A percentile compares a stretch with the other conserved stretches of the same genome.
Evolutionary conservation across 2,329 filamentous ascomycete species (phyloP).

Genomic region (Elsinoe fawcettii): DNA sequence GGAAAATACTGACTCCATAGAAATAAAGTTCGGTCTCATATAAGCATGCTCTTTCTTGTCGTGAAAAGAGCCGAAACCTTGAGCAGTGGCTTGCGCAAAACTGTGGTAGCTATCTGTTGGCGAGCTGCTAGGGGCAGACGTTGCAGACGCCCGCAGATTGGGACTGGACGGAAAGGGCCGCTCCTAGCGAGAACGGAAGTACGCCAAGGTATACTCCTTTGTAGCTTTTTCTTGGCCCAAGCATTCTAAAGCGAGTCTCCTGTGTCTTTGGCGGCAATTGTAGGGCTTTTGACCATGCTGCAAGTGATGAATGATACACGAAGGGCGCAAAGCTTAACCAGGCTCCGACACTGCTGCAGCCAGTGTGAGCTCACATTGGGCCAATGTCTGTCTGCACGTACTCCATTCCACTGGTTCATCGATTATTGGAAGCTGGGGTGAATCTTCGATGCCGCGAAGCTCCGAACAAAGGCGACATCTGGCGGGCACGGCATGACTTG

Average conservation of each 20-base stretch:
- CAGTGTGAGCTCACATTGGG: too few relatives aligned
- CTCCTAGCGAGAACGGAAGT: background rate
- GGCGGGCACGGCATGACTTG: background rate
- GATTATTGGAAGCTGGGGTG: background rate
- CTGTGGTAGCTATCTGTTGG: background rate
- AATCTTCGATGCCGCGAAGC: background rate
- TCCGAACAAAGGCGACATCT: background rate
- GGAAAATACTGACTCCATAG: background rate
- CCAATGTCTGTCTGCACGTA: too few relatives aligned
- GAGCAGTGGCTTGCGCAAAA: background rate
- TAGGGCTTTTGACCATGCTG: too few relatives aligned
- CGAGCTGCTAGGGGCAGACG: background rate
- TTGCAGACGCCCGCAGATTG: background rate
- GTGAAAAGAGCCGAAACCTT: constrained; percentile 7
- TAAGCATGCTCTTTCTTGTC: background rate
- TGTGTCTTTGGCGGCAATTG: too few relatives aligned
- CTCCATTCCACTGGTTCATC: too few relatives aligned
- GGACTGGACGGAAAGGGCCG: background rate
- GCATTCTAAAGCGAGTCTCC: background rate
- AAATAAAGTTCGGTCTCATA: background rate
- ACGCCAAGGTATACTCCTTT: background rate
- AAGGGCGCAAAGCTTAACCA: too few relatives aligned
- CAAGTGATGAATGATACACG: too few relatives aligned
- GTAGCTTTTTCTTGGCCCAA: background rate
- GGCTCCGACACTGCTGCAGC: too few relatives aligned